Base-by-base conservation (phyloP, 108 stramenopile genomes). In the Bacterosira constricta region DNA sequence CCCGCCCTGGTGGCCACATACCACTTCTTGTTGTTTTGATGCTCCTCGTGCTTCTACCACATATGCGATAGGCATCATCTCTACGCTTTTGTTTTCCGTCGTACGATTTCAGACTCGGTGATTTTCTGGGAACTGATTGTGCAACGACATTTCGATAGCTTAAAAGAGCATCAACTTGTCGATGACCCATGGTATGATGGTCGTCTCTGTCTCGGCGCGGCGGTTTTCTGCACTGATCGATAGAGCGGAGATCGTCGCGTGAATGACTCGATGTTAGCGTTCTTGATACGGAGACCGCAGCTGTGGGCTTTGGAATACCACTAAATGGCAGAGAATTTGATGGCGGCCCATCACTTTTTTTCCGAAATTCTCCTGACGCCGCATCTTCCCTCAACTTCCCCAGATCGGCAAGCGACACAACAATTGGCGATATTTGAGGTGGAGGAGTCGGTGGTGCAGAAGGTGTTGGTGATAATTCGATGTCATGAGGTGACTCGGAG, bases 361-460 rank as follows among this genome's bases (percentile, higher is more conserved):
- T 26, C 15, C 44, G 30, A 6, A 34, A 55, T 39, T 79, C 70
- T 65, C 53, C 53, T 49, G 53, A 51, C 36, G 50, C 37, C 29
- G 55, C 63, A 30, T 55, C 56, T 69, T 29, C 45, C 39, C 67
- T 52, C 34, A 88, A 42, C 7, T 87, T 69, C 51, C 83, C 70
- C 6, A 93, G 59, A 77, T 90, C 92, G 21, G 84, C 88, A 10
- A 90, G 83, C 5, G 92, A 86, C 6, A 89, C 75, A 17, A 87
- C 49, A 31, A 88, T 87, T 11, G 89, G 88, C 21, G 91, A 90
- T 3, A 89, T 61, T 35, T 87, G 86, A 38, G 89, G 88, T 6
- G 90, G 76, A 49, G 90, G 90, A 1, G 90, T 91, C 45, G 65
- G 34, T 25, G 87, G 88, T 32, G 88, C 80, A 38, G 79, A 58